phyloP scores from a whole-genome alignment of 805 yeast species.

The Schizosaccharomyces cryophilus region DNA sequence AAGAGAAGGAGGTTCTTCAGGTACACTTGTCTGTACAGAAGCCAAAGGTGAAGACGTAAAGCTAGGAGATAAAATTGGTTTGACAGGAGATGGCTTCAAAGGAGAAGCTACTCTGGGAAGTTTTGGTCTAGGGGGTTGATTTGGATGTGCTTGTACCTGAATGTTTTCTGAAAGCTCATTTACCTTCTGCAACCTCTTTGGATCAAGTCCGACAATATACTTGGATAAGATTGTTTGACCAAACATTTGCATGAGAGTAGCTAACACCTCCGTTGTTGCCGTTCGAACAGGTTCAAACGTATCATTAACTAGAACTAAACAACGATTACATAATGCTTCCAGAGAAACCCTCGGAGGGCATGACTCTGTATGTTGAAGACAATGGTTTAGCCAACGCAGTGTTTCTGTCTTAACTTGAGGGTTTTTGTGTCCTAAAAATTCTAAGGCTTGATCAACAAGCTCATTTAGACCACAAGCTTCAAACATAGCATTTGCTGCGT shows the following conservation, averaged over 20 bases:
- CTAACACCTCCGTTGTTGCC: slow-evolving; percentile 52
- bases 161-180: background rate
- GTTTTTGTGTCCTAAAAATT: slow-evolving; percentile 45
- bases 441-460: slow-evolving; percentile 28
- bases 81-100: background rate
- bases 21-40: background rate
- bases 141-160: background rate
- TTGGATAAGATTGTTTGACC: slow-evolving; percentile 23
- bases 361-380: slow-evolving; percentile 26
- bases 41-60: background rate
- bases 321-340: slow-evolving; percentile 29
- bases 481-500: slow-evolving; percentile 42
- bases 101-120: background rate
- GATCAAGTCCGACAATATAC: background rate
- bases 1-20: background rate
- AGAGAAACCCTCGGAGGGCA: slow-evolving; percentile 31
- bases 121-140: background rate
- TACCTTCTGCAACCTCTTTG: background rate
- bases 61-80: background rate
- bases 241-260: slow-evolving; percentile 53
- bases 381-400: slow-evolving; percentile 35
- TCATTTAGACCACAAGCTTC: slow-evolving; percentile 25
- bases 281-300: slow-evolving; percentile 66
- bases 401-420: slow-evolving; percentile 61
- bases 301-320: slow-evolving; percentile 47